Evolutionary conservation across 2,329 filamentous ascomycete genomes (phyloP), one percentile per base, ranked within the genome.

Genomic region (Massarina eburnea): DNA sequence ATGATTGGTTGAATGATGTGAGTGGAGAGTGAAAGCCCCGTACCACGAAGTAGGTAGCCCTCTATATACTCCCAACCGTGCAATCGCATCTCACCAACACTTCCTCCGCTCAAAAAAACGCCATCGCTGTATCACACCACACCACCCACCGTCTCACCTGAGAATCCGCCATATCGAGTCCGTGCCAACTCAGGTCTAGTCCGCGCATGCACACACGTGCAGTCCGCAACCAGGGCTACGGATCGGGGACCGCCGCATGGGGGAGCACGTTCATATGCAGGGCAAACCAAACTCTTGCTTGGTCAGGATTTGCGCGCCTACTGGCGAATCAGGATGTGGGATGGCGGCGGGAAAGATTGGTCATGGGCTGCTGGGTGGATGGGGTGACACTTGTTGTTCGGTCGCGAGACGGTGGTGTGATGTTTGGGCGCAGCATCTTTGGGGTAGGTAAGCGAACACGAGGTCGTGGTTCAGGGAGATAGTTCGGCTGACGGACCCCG

Each of bases 401-500:
- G 43, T 59, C 47, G 52, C 14, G 46, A 53, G 58, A 62, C 20
- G 41, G 55, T 64, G 60, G 59, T 58, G 59, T 62, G 59, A 62
- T 50, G 32, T 38, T 43, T 15, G 24, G 24, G 7, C 24, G 7
- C n/a, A n/a, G n/a, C n/a, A n/a, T n/a, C 80, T 64, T 86, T 89
- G 34, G 91, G 89, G 0, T n/a, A n/a, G n/a, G n/a, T n/a, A n/a
- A n/a, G 86, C 84, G 49, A 80, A 79, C 3, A 89, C 91, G 19
- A 95, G 77, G 54, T 86, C 84, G 39, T 95, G 70, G 71, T 95
- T 95, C 35, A 96, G 77, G n/a, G n/a, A n/a, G n/a, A n/a, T n/a
- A n/a, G n/a, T n/a, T n/a, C n/a, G n/a, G n/a, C n/a, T n/a, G n/a
- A n/a, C n/a, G n/a, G n/a, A n/a, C n/a, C n/a, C n/a, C n/a, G n/a